phyloP scores from a whole-genome alignment of 176 grass and related monocot genomes.

The Aegilops longissima region DNA sequence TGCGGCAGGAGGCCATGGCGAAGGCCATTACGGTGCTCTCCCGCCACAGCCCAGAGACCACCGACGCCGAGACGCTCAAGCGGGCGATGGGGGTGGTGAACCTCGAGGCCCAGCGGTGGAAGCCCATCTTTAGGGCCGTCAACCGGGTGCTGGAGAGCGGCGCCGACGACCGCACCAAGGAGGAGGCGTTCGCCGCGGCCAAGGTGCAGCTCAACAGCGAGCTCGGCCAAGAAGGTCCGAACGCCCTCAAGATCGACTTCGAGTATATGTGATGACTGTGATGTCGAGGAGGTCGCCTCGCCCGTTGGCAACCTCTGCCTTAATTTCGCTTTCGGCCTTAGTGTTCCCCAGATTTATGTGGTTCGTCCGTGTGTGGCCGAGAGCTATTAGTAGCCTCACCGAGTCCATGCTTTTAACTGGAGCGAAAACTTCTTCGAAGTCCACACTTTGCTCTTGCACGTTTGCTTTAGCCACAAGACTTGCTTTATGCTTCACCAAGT shows the following conservation, averaged over 20 bases:
- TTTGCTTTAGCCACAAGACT: too few relatives aligned
- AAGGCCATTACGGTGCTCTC: background rate
- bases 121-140: background rate
- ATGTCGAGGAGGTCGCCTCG: too few relatives aligned
- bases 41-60: background rate
- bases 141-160: background rate
- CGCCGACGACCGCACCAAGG: background rate
- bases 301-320: too few relatives aligned
- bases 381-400: too few relatives aligned
- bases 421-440: too few relatives aligned
- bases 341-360: too few relatives aligned
- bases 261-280: background rate
- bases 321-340: too few relatives aligned
- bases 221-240: background rate
- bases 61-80: background rate
- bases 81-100: background rate
- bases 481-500: too few relatives aligned
- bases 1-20: background rate
- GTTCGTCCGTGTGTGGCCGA: too few relatives aligned
- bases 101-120: background rate
- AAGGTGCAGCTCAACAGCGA: background rate
- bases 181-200: background rate
- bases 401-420: too few relatives aligned
- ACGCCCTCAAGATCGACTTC: background rate
- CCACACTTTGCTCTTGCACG: too few relatives aligned